Conservation (phyloP, 2,329 filamentous ascomycete species). For the Sphaerulina populicola region DNA sequence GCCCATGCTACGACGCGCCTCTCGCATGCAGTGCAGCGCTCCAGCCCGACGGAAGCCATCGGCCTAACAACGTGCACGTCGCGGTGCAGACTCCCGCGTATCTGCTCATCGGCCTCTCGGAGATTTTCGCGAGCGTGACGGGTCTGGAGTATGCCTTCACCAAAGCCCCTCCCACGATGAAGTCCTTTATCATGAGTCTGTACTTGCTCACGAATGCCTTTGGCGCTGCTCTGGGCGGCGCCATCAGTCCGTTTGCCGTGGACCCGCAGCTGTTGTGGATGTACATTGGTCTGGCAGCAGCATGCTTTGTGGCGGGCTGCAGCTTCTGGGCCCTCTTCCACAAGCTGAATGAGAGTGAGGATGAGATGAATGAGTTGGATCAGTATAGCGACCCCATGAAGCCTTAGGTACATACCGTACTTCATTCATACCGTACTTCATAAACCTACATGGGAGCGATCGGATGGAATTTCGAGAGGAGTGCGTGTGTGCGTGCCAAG, state of each 20-base stretch:
- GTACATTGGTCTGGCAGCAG: conserved; percentile 22
- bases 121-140: conserved; percentile 41
- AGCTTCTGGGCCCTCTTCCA: conserved; percentile 27
- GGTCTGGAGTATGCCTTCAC: conserved; percentile 41
- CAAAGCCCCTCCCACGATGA: conserved; percentile 40
- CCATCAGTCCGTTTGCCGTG: conserved; percentile 51
- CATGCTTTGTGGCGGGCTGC: conserved; percentile 14
- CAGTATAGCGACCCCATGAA: conserved; percentile 6
- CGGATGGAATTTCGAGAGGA: too few relatives aligned
- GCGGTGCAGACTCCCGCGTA: conserved; percentile 33
- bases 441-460: too few relatives aligned
- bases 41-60: conserved; percentile 27
- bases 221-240: conserved; percentile 51
- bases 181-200: conserved; percentile 24
- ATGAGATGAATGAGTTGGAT: conserved; percentile 14
- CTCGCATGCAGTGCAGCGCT: conserved; percentile 32
- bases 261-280: conserved; percentile 59
- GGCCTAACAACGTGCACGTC: conserved; percentile 37
- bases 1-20: conserved; percentile 32
- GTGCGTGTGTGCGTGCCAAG: too few relatives aligned
- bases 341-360: conserved; percentile 35
- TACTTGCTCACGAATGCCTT: conserved; percentile 42
- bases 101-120: conserved; percentile 37
- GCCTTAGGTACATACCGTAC: too few relatives aligned
- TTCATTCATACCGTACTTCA: too few relatives aligned